Percentiles rank a stretch among this genome's conserved stretches.
These are phyloP conservation scores for Hypoxylon sp. DNA, from an alignment of 2,329 filamentous ascomycete species.

Conservation along the genomic window DNA sequence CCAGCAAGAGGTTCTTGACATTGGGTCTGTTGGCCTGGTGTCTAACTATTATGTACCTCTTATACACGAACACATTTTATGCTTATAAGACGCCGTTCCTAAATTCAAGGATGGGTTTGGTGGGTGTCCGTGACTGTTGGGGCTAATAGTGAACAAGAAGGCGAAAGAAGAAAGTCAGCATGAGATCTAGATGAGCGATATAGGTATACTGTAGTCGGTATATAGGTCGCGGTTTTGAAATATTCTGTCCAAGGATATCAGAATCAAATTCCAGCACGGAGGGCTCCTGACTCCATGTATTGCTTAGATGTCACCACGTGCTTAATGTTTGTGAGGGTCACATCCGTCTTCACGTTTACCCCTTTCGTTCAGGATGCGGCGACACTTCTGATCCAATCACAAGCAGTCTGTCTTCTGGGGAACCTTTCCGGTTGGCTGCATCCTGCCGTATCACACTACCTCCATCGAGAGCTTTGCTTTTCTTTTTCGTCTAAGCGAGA, in stretches of 20 bases:
- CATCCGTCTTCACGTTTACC: conserved; percentile 1
- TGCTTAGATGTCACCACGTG: conserved; percentile 9
- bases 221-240: conserved; percentile 1
- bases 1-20: conserved; percentile 9
- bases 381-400: conserved; percentile 11
- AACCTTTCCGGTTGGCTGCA: conserved; percentile 32
- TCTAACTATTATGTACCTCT: conserved; percentile 15
- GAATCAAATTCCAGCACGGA: too few relatives aligned
- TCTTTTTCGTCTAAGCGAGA: conserved; percentile 27
- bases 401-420: conserved; percentile 9
- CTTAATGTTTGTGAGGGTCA: conserved; percentile 11
- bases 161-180: not conserved
- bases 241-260: not conserved
- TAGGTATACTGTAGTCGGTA: not conserved
- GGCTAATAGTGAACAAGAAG: not conserved
- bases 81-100: conserved; percentile 1
- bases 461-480: conserved; percentile 5
- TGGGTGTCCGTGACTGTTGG: not conserved
- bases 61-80: conserved; percentile 19
- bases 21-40: conserved; percentile 11
- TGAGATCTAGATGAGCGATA: not conserved
- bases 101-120: conserved; percentile 9
- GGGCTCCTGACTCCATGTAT: too few relatives aligned
- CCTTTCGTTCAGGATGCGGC: conserved; percentile 18
- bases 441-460: conserved; percentile 9